phyloP scores from a whole-genome alignment of 257 asterid genomes.

The Gynochthodes officinalis region DNA sequence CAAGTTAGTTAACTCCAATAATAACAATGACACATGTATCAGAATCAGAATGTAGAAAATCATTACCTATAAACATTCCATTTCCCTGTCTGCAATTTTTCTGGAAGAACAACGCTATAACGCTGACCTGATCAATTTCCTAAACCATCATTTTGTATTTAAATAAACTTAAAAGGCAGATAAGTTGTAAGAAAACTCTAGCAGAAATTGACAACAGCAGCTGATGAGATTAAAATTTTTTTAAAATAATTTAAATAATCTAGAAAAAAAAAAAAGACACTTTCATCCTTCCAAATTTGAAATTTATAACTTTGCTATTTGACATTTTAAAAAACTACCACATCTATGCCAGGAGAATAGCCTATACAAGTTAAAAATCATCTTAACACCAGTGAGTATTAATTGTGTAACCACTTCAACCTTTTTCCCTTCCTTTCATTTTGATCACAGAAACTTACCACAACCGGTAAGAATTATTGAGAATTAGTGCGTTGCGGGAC shows the following conservation, averaged over 20 bases:
- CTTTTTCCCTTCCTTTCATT: not conserved
- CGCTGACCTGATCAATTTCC: conserved; percentile 54
- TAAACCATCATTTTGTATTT: conserved; percentile 15
- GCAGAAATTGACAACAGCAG: not conserved
- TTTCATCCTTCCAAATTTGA: not conserved
- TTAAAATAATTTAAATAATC: too few species aligned
- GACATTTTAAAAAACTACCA: not conserved
- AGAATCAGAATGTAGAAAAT: conserved; percentile 16
- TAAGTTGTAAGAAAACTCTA: not conserved
- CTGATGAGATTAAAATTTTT: too few species aligned
- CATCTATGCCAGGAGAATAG: not conserved
- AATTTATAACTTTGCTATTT: not conserved
- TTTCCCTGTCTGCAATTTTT: conserved; percentile 85
- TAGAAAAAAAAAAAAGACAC: too few species aligned
- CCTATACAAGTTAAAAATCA: not conserved
- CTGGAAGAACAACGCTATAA: conserved; percentile 87
- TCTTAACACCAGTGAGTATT: not conserved
- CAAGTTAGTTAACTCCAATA: conserved; percentile 8
- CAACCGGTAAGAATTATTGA: not conserved
- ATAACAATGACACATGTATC: not conserved
- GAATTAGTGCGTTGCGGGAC: not conserved
- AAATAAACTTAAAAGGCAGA: not conserved
- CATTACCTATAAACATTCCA: conserved; percentile 93
- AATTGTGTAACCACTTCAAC: not conserved
- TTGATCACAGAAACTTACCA: not conserved